These are phyloP conservation scores for Kwoniella newhampshirensis DNA, from an alignment of 768 basidiomycete species.

Conservation along the genomic window DNA sequence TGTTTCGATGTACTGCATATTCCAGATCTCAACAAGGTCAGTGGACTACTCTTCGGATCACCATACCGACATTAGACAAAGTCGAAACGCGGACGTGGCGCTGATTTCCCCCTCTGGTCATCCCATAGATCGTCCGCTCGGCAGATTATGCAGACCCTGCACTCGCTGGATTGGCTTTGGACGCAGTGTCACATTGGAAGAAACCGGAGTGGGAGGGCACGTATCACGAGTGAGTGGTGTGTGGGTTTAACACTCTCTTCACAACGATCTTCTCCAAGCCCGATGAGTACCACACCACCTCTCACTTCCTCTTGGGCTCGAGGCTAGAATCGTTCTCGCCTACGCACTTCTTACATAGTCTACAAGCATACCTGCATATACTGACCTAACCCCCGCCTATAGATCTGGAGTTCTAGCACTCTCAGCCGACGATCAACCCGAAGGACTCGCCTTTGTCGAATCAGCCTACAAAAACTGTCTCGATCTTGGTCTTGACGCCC, in stretches of 20 bases:
- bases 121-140: conserved; percentile 50
- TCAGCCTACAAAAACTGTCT: conserved; percentile 66
- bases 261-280: no score
- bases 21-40: conserved; percentile 39
- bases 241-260: no score
- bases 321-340: background rate
- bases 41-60: background rate
- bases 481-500: conserved; percentile 60
- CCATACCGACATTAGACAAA: no score
- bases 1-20: background rate
- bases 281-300: no score
- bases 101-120: no score
- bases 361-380: no score
- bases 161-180: conserved; percentile 69
- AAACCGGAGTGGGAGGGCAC: conserved; percentile 57
- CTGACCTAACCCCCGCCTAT: no score
- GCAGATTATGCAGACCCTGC: conserved; percentile 51
- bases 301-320: background rate
- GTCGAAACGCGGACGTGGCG: no score
- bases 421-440: conserved; percentile 46
- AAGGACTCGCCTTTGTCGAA: conserved; percentile 58
- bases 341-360: background rate
- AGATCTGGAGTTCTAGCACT: conserved; percentile 72
- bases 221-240: conserved; percentile 84
- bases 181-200: conserved; percentile 77